Evolutionary conservation across 768 basidiomycete genomes (phyloP), one percentile per base, ranked within the genome.

Genomic region (Kwoniella mangroviensis): DNA sequence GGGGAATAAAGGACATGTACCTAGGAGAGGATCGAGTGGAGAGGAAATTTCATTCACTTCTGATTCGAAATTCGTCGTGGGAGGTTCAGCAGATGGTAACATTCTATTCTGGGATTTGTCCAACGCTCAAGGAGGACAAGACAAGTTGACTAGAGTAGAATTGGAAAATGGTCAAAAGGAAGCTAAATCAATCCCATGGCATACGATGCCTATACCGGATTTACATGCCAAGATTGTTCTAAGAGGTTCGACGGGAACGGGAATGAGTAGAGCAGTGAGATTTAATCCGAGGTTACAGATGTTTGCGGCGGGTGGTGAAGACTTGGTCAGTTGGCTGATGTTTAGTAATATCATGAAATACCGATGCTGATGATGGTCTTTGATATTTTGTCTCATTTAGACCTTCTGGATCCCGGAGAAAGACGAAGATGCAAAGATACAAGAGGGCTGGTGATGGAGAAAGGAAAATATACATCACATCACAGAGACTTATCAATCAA

Each of bases 11-110:
- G 71, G 73, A 58, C 90, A 75, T 87, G 90, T 81, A 89, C 92
- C 63, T 80, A 86, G 65, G 17, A 90, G 90, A 73, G 94, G 94
- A 1, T 89, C 88, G 66, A 95, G 93, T 69, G 93, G 95, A 13
- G 94, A 98, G 81, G 97, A 98, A 84, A 91, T 95, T 4, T 88
- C 88, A 12, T 98, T 93, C 93, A 94, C 92, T 2, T 92, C 93
- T 0, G 96, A 99, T 82, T 94, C 93, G 83, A 92, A 92, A 82
- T 99, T 88, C 76, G 86, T 98, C 53, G 82, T 97, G 5, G 87
- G 92, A 22, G 97, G 97, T 63, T 84, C 84, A 3, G 65, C 73
- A 57, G 90, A 95, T 79, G 97, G 97, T 55, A 89, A 88, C 75
- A 85, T 98, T n/a, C 82, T 87, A 57, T 84, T 96, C 21, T 99